A percentile compares a stretch with the other conserved stretches of the same genome.
phyloP scores from a whole-genome alignment of 192 early-diverging fungal species.

The Coemansia sp. region DNA sequence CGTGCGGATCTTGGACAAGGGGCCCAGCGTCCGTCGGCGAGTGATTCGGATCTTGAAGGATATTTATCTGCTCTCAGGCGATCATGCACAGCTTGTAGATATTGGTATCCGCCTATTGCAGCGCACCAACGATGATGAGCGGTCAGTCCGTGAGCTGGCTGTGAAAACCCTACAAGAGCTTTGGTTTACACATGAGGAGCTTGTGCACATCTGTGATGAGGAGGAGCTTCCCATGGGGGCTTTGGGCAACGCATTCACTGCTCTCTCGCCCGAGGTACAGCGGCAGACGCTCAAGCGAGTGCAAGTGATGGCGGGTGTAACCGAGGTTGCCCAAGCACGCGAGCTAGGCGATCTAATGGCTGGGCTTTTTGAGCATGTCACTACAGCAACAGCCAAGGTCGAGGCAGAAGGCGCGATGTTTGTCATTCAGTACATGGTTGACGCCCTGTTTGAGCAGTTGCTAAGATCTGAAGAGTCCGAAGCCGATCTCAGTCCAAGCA shows the following conservation, averaged over 20 bases:
- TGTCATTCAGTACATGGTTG: conserved; percentile 66
- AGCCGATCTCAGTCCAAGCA: conserved; percentile 9
- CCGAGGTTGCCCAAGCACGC: conserved; percentile 21
- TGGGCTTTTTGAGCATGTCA: conserved; percentile 34
- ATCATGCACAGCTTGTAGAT: conserved; percentile 56
- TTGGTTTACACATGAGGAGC: conserved; percentile 60
- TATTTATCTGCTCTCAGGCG: conserved; percentile 60
- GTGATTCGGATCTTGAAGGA: conserved; percentile 77
- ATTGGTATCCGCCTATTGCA: conserved; percentile 70
- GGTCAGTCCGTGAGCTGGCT: conserved; percentile 62
- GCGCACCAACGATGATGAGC: conserved; percentile 68
- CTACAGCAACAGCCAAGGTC: conserved; percentile 29
- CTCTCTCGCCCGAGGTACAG: conserved; percentile 43
- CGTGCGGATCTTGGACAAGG: conserved; percentile 81
- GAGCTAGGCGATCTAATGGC: conserved; percentile 39
- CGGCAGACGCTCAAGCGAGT: conserved; percentile 43
- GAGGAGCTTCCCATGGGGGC: conserved; percentile 7
- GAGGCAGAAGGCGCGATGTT: conserved; percentile 56
- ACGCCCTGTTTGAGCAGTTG: conserved; percentile 72
- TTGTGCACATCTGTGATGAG: conserved; percentile 23
- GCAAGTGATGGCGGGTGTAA: conserved; percentile 49
- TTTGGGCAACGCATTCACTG: conserved; percentile 39
- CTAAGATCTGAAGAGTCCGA: conserved; percentile 62
- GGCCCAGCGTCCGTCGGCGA: conserved; percentile 83
- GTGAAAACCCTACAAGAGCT: conserved; percentile 70